Conservation (phyloP, 257 asterid species). For the Solanum boliviense region DNA sequence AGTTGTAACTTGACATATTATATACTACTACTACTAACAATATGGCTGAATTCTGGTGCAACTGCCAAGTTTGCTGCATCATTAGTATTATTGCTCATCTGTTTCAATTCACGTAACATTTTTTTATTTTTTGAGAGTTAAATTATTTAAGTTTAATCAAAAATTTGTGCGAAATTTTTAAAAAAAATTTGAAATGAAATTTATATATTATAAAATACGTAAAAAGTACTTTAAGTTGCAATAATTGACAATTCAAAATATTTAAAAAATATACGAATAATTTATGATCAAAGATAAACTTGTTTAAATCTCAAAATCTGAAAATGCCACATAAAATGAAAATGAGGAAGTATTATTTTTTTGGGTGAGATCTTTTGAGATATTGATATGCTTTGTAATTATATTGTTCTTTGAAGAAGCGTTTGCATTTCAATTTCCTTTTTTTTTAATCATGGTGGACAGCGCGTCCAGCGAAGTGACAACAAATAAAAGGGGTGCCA, state of each 20-base stretch:
- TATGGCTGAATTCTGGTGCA: background rate
- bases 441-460: background rate
- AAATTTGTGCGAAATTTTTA: too few species aligned
- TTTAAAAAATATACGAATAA: too few species aligned
- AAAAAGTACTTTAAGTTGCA: too few species aligned
- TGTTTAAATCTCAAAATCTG: too few species aligned
- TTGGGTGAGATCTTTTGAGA: background rate
- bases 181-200: too few species aligned
- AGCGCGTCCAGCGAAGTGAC: background rate
- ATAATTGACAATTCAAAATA: too few species aligned
- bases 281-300: too few species aligned
- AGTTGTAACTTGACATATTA: background rate
- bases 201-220: too few species aligned
- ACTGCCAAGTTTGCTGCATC: background rate
- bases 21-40: background rate
- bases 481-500: background rate
- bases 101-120: too few species aligned
- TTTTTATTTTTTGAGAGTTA: too few species aligned
- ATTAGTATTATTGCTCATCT: background rate
- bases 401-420: background rate
- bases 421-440: background rate
- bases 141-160: fast-evolving
- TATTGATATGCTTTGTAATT: background rate
- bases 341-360: too few species aligned
- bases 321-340: too few species aligned